Evolutionary conservation across 345 rosid species (phyloP), one percentile per base, ranked within the genome.

Genomic region (Corchorus capsularis): DNA sequence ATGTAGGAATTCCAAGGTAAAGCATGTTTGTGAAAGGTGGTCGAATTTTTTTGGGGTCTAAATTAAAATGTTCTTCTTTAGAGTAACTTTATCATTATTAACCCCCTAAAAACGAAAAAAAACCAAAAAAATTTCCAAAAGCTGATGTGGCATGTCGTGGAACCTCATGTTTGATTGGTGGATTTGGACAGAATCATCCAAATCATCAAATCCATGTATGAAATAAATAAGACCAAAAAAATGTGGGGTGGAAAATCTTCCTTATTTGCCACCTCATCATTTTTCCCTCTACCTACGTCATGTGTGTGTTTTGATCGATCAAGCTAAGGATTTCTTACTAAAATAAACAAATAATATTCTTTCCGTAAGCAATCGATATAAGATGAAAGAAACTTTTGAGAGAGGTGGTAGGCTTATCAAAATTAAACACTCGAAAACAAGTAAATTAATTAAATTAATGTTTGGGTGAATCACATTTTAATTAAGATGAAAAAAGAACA

Each of bases 11-110:
- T 49, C 4, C 5, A 27, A 77, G 60, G 74, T n/a, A 72, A 53
- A 63, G 35, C 47, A 60, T 50, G 64, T 57, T n/a, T 56, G 62
- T 69, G 49, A 78, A 64, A 75, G 22, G 54, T n/a, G 37, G 62
- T 57, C 52, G 9, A 71, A 66, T 66, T 45, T 45, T 39, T 66
- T 45, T 45, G 34, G 53, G 69, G 53, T 45, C 56, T 45, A 45
- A 8, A 6, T 45, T 45, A 9, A 35, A 65, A 13, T 66, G 70
- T 45, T 45, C 54, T 27, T 27, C 43, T 6, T 66, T 22, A 14
- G 55, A 46, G 2, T 22, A 16, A 8, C 49, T 8, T 63, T 63
- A 0, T 63, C 0, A 27, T 5, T 53, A 15, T 4, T 16, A 49
- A 49, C 15, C 27, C 27, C 27, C 27, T 27, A 1, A 45, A 7